Evolutionary conservation across 2,329 filamentous ascomycete genomes (phyloP), one percentile per base, ranked within the genome.

Genomic region (Aureobasidium sp.): DNA sequence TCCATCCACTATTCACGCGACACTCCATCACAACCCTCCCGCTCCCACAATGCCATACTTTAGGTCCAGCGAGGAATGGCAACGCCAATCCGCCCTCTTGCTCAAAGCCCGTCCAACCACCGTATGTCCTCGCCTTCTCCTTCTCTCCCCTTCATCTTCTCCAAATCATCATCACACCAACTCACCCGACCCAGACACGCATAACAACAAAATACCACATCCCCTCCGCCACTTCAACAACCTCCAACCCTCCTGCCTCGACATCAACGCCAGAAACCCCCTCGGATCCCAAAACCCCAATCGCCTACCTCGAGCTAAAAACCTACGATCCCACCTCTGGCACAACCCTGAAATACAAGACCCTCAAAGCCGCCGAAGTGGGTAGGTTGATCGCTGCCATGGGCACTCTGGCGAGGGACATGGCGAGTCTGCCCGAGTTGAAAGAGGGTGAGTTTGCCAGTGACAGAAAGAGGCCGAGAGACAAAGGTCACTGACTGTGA

Each of bases 171-270:
- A 17, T 25, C 21, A 3, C 16, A 47, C 47, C 41, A 29, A 35
- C 44, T 12, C 37, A 42, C 8, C 40, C 24, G 14, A 24, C 7
- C 17, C 64, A 96, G 90, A 90, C 91, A 42, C 81, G 84, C 65
- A 88, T 97, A 73, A 94, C 89, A 61, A 95, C 90, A 59, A 90
- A 87, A 77, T 98, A 97, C 81, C 85, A 82, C 67, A 83, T 91
- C 67, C 63, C 64, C 16, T 62, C 65, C 48, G 59, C 64, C 35
- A 58, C 61, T 14, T 61, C 62, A 27, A 55, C 62, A 37, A 38
- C 58, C n/a, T 54, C 54, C 39, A 66, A 66, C 53, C 50, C 59
- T 22, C 5, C 55, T 25, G 19, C 39, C 21, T 19, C 53, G 35
- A 63, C 55, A 45, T 12, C 40, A 27, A 42, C 16, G 22, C 34